Conservation (phyloP, 257 asterid genomes). For the Scutellaria galericulata region DNA sequence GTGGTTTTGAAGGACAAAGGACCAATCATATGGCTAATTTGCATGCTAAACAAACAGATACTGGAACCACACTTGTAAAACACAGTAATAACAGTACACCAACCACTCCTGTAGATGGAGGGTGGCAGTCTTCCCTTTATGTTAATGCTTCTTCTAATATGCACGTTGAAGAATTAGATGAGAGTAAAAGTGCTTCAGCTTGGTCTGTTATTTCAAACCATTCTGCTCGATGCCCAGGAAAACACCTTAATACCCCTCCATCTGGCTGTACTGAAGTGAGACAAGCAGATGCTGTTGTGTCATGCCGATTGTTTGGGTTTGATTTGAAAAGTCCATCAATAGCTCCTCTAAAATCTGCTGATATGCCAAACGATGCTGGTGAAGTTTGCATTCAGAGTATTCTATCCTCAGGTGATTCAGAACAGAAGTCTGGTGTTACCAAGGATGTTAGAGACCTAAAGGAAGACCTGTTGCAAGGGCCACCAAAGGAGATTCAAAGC, state of each 20-base stretch:
- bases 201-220: slow-evolving; percentile 61
- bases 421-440: slow-evolving; percentile 67
- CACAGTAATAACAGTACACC: slow-evolving; percentile 33
- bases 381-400: slow-evolving; percentile 44
- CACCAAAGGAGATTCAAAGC: slow-evolving; percentile 65
- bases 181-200: slow-evolving; percentile 54
- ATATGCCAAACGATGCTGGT: slow-evolving; percentile 31
- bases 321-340: slow-evolving; percentile 67
- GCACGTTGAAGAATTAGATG: slow-evolving; percentile 59
- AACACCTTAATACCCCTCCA: slow-evolving; percentile 38
- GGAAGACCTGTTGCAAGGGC: slow-evolving; percentile 50
- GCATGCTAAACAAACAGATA: slow-evolving; percentile 36
- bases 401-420: slow-evolving; percentile 62
- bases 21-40: slow-evolving; percentile 35
- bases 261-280: slow-evolving; percentile 47
- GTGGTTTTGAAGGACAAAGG: slow-evolving; percentile 43
- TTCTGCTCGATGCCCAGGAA: slow-evolving; percentile 42
- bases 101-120: slow-evolving; percentile 30
- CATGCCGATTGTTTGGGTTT: slow-evolving; percentile 83
- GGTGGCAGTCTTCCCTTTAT: slow-evolving; percentile 35
- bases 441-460: slow-evolving; percentile 53
- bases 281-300: slow-evolving; percentile 51
- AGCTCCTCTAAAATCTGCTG: slow-evolving; percentile 40
- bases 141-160: slow-evolving; percentile 45
- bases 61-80: slow-evolving; percentile 24